Evolutionary conservation across 179 eudicot species (phyloP).

Genomic region (Nepenthes alata): DNA sequence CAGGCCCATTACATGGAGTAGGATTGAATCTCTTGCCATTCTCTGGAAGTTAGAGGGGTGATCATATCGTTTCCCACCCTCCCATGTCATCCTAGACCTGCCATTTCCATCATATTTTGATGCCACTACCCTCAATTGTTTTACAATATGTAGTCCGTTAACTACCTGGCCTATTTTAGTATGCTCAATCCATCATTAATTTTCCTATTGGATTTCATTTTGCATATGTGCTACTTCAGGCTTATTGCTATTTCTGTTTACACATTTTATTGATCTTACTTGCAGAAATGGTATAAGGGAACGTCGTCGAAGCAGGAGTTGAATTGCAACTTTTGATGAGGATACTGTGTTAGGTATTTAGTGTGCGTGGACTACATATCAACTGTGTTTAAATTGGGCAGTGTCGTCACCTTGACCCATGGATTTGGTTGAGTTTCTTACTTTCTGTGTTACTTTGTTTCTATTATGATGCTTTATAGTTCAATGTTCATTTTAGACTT

Average conservation of each 20-base stretch:
- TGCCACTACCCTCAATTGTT: too few relatives aligned
- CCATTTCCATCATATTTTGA: too few relatives aligned
- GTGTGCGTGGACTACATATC: constrained; percentile 36
- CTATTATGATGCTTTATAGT: constrained; percentile 24
- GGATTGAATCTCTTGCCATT: too few relatives aligned
- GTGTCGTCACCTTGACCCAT: constrained; percentile 39
- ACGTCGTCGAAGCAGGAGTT: constrained; percentile 89
- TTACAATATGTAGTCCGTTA: too few relatives aligned
- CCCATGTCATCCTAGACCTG: too few relatives aligned
- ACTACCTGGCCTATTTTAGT: too few relatives aligned
- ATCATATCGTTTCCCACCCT: too few relatives aligned
- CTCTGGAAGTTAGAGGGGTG: too few relatives aligned
- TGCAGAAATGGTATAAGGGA: constrained; percentile 77
- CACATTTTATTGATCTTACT: constrained; percentile 1
- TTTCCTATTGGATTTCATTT: neutral
- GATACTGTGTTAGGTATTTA: constrained; percentile 25
- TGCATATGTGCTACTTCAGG: neutral
- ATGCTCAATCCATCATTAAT: neutral
- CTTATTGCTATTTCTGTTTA: constrained; percentile 1
- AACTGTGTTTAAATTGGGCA: constrained; percentile 38
- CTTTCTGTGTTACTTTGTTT: constrained; percentile 29
- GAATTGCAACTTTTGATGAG: constrained; percentile 17
- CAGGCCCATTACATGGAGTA: too few relatives aligned
- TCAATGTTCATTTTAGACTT: constrained; percentile 16
- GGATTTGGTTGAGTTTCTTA: constrained; percentile 71